Evolutionary conservation across 139 green algal genomes (phyloP).

Genomic region (Chlamydomonas eustigma): DNA sequence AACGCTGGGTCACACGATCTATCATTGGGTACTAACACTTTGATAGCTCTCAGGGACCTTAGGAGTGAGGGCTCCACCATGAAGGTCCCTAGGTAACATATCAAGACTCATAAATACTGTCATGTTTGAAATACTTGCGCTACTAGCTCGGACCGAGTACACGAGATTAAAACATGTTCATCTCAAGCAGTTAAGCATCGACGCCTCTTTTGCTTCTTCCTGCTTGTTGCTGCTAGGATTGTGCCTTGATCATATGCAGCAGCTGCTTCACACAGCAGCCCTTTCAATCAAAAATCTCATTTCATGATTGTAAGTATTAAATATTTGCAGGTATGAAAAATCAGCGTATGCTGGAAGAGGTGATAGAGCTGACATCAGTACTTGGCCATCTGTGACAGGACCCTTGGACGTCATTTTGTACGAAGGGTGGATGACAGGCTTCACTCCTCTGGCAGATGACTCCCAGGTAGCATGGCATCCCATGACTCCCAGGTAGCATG

Average conservation of each 20-base stretch:
- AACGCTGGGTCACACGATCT: constrained; percentile 95
- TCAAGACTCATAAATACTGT: no score
- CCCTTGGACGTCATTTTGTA: constrained; percentile 89
- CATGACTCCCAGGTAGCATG: no score
- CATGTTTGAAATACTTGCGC: no score
- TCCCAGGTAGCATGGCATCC: no score
- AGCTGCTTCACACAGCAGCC: not conserved
- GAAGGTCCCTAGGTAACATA: constrained; percentile 56
- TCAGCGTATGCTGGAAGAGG: constrained; percentile 70
- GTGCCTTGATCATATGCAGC: not conserved
- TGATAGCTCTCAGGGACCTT: constrained; percentile 49
- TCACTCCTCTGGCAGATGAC: constrained; percentile 48
- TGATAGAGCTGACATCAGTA: constrained; percentile 61
- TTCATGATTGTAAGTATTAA: constrained; percentile 6
- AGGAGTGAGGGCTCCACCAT: constrained; percentile 17
- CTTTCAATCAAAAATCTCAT: constrained; percentile 3
- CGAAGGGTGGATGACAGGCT: constrained; percentile 98
- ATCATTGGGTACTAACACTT: constrained; percentile 67
- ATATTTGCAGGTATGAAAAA: constrained; percentile 97
- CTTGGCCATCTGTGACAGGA: constrained; percentile 63
- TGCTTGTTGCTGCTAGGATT: not conserved
- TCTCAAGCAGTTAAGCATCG: no score
- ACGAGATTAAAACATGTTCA: no score
- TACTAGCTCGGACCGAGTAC: no score
- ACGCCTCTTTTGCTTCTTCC: no score